Base-by-base conservation (phyloP, 1,139 yeast species). In the Yamadazyma taylorii region DNA sequence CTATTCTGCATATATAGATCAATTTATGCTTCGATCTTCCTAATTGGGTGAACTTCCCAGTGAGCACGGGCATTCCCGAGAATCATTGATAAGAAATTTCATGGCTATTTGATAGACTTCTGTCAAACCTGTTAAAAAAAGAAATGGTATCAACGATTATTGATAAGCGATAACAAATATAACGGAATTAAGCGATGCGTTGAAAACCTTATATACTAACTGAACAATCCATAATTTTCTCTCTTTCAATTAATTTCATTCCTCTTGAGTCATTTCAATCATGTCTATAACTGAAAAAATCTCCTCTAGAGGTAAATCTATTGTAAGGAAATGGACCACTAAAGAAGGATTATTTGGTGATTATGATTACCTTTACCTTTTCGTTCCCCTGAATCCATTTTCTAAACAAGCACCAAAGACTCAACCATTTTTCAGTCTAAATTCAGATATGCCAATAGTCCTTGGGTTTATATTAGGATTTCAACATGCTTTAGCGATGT, bases 401-500 rank as follows among this genome's bases (percentile, higher is more conserved):
- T 43, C 73, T 30, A 63, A 67, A 36, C 67, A 65, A 36, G 63
- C 64, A 23, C 62, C 69, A 19, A 73, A 73, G 47, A 66, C 75
- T 34, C 79, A 85, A 51, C 92, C 94, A 9, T 87, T 87, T 59
- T 87, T 86, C 51, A 86, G 89, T 3, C 61, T 86, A 34, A 64
- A 85, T 55, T 78, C 82, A 21, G 83, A 80, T 5, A 79, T 87
- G 78, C 96, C 96, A 0, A 48, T 86, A 14, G 52, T 83, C 6
- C 64, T 87, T 36, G 94, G 94, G 1, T 60, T 85, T 37, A 47
- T 86, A 7, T 72, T 87, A 32, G 96, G 96, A 12, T 71, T 87
- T 46, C 95, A 87, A 61, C 96, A 87, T 56, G 67, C 94, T 1
- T 63, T 87, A 46, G 81, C 96, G 28, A 85, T 87, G 95, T 63